Evolutionary conservation across 108 stramenopile genomes (phyloP).

Genomic region (Nitzschia putrida): DNA sequence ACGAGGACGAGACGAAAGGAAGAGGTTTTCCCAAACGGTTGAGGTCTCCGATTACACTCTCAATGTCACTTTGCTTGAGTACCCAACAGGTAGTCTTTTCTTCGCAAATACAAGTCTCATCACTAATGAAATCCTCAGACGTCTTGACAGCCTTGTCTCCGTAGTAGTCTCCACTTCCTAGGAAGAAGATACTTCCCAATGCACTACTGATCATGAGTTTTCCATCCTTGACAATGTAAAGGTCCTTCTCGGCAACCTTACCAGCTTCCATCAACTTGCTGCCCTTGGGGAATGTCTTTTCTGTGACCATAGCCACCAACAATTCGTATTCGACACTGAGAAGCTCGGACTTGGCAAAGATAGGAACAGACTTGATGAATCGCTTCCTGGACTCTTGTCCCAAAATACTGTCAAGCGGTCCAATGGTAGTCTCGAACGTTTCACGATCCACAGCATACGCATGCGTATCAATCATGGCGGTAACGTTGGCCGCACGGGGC

Average conservation of each 20-base stretch:
- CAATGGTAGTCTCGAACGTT: conserved; percentile 64
- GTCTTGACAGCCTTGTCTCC: conserved; percentile 67
- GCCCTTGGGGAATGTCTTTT: conserved; percentile 55
- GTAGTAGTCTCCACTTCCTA: conserved; percentile 60
- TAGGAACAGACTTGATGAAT: conserved; percentile 66
- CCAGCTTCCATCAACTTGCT: conserved; percentile 71
- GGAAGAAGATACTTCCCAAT: conserved; percentile 41
- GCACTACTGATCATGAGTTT: conserved; percentile 38
- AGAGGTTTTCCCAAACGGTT: conserved; percentile 58
- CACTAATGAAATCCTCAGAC: conserved; percentile 45
- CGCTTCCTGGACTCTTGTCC: conserved; percentile 44
- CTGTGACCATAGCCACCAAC: conserved; percentile 55
- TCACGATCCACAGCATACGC: conserved; percentile 73
- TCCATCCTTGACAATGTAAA: conserved; percentile 58
- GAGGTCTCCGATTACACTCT: conserved; percentile 68
- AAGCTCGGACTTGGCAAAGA: conserved; percentile 71
- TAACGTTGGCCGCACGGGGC: conserved; percentile 87
- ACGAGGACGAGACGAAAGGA: conserved; percentile 30
- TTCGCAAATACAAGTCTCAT: conserved; percentile 50
- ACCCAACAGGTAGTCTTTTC: conserved; percentile 61
- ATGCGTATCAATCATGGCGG: conserved; percentile 59
- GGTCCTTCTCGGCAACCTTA: conserved; percentile 39
- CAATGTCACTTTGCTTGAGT: conserved; percentile 45
- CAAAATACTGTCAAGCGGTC: conserved; percentile 58
- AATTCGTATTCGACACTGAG: conserved; percentile 59